Percentiles rank a stretch among this genome's conserved stretches.
Evolutionary conservation across 345 rosid species (phyloP).

Genomic region (Eucalyptus sideroxylon): DNA sequence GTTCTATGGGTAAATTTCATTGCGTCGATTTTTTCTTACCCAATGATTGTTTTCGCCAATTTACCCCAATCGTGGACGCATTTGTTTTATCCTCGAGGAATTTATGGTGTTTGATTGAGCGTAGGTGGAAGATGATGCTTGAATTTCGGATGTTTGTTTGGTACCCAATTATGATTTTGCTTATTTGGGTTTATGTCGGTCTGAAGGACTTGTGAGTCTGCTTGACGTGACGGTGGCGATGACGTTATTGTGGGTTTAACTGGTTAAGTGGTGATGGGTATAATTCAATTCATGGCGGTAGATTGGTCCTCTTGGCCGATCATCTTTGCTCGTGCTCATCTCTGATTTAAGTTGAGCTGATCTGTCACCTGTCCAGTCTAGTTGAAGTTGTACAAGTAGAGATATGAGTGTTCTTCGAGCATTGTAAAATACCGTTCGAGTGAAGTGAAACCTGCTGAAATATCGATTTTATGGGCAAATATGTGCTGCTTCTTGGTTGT

Average conservation of each 20-base stretch:
- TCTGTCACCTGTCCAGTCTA: background rate
- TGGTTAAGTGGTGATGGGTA: background rate
- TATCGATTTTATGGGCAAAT: too few species aligned
- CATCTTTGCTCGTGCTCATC: background rate
- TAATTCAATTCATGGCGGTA: too few species aligned
- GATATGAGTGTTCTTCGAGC: background rate
- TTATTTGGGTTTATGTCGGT: background rate
- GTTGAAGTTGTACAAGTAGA: background rate
- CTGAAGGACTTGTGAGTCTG: background rate
- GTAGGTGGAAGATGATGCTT: background rate
- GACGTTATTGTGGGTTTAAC: background rate
- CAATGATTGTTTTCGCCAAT: background rate
- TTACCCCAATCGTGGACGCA: background rate
- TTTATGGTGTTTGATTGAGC: background rate
- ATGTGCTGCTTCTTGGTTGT: background rate
- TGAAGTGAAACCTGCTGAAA: background rate
- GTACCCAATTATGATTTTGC: background rate
- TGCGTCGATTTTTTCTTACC: background rate
- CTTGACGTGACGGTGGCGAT: background rate
- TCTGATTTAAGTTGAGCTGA: background rate
- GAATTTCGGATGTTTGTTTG: background rate
- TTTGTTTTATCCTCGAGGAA: background rate
- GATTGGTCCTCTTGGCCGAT: too few species aligned
- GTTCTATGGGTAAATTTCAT: background rate
- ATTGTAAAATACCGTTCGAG: too few species aligned